Conservation (phyloP, 2,329 filamentous ascomycete species). For the Fusarium sp. region DNA sequence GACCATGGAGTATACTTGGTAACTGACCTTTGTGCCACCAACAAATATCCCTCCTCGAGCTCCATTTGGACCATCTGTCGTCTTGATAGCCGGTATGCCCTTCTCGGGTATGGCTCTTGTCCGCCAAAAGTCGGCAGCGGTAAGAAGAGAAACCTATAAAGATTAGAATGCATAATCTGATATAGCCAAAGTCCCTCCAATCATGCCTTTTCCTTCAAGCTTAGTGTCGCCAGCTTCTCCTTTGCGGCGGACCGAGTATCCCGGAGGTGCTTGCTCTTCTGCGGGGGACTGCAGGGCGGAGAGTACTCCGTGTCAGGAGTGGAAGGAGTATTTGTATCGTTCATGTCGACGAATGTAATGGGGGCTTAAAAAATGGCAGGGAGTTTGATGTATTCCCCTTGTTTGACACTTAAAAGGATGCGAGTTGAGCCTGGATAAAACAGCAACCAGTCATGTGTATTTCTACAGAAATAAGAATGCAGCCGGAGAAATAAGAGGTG, state of each 20-base stretch:
- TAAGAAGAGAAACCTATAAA: constrained; percentile 67
- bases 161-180: not conserved
- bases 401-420: not conserved
- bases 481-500: not conserved
- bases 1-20: fast-evolving
- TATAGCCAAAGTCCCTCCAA: not conserved
- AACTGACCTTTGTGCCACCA: constrained; percentile 69
- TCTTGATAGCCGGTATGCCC: constrained; percentile 73
- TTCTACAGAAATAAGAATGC: not conserved
- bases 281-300: constrained; percentile 57
- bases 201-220: constrained; percentile 68
- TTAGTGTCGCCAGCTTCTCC: constrained; percentile 65
- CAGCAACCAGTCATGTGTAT: not conserved
- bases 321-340: constrained; percentile 46
- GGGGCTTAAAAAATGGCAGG: not conserved
- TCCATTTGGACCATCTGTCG: constrained; percentile 78
- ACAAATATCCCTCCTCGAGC: constrained; percentile 77
- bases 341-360: constrained; percentile 21
- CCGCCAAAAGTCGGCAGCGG: constrained; percentile 77
- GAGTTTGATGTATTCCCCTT: not conserved
- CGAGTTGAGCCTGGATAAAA: not conserved
- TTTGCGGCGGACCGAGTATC: constrained; percentile 56
- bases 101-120: constrained; percentile 73
- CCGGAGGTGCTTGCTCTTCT: constrained; percentile 50
- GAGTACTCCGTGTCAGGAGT: constrained; percentile 65